A percentile compares a stretch with the other conserved stretches of the same genome.
Evolutionary conservation across 768 basidiomycete genomes (phyloP).

Genomic region (Mycena galericulata): DNA sequence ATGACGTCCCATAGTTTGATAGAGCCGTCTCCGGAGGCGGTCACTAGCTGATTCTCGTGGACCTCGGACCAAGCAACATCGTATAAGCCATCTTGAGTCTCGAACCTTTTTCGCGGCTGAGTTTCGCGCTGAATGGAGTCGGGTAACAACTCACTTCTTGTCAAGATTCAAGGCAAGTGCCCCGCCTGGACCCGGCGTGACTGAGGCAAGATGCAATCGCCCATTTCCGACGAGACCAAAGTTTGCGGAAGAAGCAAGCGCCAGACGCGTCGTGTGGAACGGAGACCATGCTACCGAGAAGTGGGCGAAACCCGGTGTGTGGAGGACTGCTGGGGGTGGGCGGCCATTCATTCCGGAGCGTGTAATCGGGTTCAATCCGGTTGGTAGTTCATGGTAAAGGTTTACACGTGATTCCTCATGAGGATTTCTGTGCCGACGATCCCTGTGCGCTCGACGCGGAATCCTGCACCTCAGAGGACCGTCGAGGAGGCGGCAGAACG

Average conservation of each 20-base stretch:
- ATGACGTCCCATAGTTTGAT: constrained; percentile 91
- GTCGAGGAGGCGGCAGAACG: constrained; percentile 67
- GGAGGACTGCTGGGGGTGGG: constrained; percentile 63
- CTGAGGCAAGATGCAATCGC: constrained; percentile 76
- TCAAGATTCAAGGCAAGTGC: constrained; percentile 63
- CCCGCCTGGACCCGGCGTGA: constrained; percentile 61
- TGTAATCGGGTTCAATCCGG: background rate
- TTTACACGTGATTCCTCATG: constrained; percentile 60
- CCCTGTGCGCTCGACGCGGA: constrained; percentile 65
- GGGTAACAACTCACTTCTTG: constrained; percentile 69
- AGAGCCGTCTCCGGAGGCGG: constrained; percentile 91
- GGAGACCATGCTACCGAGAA: constrained; percentile 89
- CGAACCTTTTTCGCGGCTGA: constrained; percentile 68
- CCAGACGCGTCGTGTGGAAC: constrained; percentile 79
- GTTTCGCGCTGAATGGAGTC: constrained; percentile 10
- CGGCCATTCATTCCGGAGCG: constrained; percentile 45
- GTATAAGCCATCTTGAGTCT: constrained; percentile 90
- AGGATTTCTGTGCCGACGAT: constrained; percentile 84
- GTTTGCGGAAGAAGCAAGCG: constrained; percentile 89
- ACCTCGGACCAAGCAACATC: constrained; percentile 96
- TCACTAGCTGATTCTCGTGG: constrained; percentile 93
- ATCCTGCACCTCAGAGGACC: constrained; percentile 52
- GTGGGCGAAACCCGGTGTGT: constrained; percentile 88
- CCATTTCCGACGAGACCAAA: constrained; percentile 98
- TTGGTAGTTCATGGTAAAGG: constrained; percentile 7